These are phyloP conservation scores for Hypericum androsaemum DNA, from an alignment of 345 rosid species.

Conservation along the genomic window DNA sequence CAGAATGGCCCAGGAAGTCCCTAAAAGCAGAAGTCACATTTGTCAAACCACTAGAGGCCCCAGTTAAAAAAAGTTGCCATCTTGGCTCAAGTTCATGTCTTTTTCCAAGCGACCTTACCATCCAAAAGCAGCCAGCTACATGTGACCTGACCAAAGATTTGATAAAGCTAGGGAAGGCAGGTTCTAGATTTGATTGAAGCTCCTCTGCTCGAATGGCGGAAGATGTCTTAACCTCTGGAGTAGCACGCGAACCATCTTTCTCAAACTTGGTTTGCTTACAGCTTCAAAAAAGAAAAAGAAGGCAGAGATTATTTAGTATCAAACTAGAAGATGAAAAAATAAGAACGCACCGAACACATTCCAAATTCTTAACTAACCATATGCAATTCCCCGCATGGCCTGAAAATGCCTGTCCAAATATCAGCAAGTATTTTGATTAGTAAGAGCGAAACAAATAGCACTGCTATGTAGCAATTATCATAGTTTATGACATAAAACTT, in stretches of 20 bases:
- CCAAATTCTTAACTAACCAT: conserved; percentile 31
- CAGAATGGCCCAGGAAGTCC: conserved; percentile 79
- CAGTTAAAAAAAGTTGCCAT: conserved; percentile 1
- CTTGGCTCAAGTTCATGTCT: conserved; percentile 1
- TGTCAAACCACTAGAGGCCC: not conserved
- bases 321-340: conserved; percentile 2
- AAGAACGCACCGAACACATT: not conserved
- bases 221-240: conserved; percentile 28
- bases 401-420: conserved; percentile 25
- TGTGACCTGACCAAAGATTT: conserved; percentile 59
- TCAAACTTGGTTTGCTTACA: conserved; percentile 20
- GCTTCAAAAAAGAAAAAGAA: conserved; percentile 22
- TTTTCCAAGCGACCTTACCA: conserved; percentile 27
- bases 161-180: conserved; percentile 44
- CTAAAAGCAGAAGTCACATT: conserved; percentile 21
- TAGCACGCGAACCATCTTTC: conserved; percentile 13
- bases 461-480: not conserved
- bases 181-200: conserved; percentile 50
- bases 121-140: conserved; percentile 62
- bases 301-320: conserved; percentile 3
- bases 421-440: not conserved
- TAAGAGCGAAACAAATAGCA: not conserved
- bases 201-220: conserved; percentile 50
- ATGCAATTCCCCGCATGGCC: conserved; percentile 28
- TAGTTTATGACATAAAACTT: not conserved